Percentiles rank a stretch among this genome's conserved stretches.
These are phyloP conservation scores for Abrus precatorius DNA, from an alignment of 306 rosid genomes.

Conservation along the genomic window DNA sequence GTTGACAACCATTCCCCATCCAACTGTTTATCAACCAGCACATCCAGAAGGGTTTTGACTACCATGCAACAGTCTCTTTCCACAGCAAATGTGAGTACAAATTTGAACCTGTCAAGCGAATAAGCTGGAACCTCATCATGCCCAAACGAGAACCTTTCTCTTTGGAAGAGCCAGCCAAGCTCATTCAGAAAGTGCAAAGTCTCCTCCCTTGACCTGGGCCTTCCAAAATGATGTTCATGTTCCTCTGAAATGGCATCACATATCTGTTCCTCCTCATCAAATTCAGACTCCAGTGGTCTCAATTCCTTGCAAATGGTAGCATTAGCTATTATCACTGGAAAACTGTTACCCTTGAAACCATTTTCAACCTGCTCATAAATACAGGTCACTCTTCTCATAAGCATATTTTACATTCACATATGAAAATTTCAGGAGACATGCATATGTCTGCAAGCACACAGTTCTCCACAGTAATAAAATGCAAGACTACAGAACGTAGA, in stretches of 20 bases:
- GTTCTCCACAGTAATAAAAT: background rate
- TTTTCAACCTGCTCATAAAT: slow-evolving; percentile 79
- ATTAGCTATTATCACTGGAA: slow-evolving; percentile 88
- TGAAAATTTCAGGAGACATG: slow-evolving; percentile 4
- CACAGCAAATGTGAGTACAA: slow-evolving; percentile 76
- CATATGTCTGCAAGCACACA: background rate
- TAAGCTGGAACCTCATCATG: slow-evolving; percentile 59
- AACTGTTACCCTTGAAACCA: slow-evolving; percentile 83
- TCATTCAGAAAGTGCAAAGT: slow-evolving; percentile 80
- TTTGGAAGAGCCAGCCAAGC: slow-evolving; percentile 96
- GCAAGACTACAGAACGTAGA: slow-evolving; percentile 1
- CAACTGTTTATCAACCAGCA: slow-evolving; percentile 63
- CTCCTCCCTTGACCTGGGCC: slow-evolving; percentile 79
- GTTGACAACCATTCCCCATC: slow-evolving; percentile 62
- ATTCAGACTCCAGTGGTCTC: slow-evolving; percentile 75
- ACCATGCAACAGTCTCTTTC: slow-evolving; percentile 77
- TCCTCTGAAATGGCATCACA: slow-evolving; percentile 67
- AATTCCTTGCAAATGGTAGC: slow-evolving; percentile 80
- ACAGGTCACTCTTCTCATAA: slow-evolving; percentile 13
- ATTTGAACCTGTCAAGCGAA: slow-evolving; percentile 77
- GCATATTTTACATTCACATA: slow-evolving; percentile 4
- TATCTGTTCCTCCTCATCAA: slow-evolving; percentile 55
- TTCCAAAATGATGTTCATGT: slow-evolving; percentile 53
- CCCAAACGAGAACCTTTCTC: slow-evolving; percentile 57
- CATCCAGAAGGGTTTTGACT: slow-evolving; percentile 77